Evolutionary conservation across 2,329 filamentous ascomycete species (phyloP), one percentile per base, ranked within the genome.

Genomic region (Xylogone sp.): DNA sequence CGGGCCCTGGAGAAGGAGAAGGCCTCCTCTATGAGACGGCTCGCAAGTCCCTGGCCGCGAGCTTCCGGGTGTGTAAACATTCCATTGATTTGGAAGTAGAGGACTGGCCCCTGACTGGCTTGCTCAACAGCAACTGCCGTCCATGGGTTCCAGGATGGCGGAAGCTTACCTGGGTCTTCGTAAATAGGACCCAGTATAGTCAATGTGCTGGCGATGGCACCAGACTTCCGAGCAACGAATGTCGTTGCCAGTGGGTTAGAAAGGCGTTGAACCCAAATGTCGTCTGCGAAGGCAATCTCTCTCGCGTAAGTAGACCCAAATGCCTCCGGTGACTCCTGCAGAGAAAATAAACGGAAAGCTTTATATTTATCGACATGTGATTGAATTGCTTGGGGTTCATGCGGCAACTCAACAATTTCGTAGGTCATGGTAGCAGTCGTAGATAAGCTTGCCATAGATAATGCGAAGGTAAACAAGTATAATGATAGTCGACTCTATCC

Each of bases 301-400:
- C 67, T 61, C 22, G 59, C 63, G 50, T 70, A 67, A 3, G 62
- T 72, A 19, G 71, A 72, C 3, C 66, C 65, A 53, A 73, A 73
- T 19, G 67, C 64, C 65, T 62, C 54, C 3, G 63, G 63, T n/a
- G 56, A 53, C 2, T 54, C 53, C 45, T 60, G 55, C 16, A 63
- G 52, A 1, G 59, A 51, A 10, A 60, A 44, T 12, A 64, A 59
- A 48, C 62, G 60, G 46, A 62, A 62, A 2, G 51, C 54, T 21
- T 64, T 65, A 52, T 58, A 59, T 16, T 48, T 54, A 44, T 58
- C 56, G 43, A 61, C 43, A 47, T 54, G 55, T 27, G 39, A 43
- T 31, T 49, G 51, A 22, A 60, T 47, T 50, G 52, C 54, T 21
- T 59, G 57, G 19, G 59, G 56, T 39, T 62, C 58, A 51, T 53